Evolutionary conservation across 2,329 filamentous ascomycete species (phyloP).

Genomic region (Ceratocystis colombiana): DNA sequence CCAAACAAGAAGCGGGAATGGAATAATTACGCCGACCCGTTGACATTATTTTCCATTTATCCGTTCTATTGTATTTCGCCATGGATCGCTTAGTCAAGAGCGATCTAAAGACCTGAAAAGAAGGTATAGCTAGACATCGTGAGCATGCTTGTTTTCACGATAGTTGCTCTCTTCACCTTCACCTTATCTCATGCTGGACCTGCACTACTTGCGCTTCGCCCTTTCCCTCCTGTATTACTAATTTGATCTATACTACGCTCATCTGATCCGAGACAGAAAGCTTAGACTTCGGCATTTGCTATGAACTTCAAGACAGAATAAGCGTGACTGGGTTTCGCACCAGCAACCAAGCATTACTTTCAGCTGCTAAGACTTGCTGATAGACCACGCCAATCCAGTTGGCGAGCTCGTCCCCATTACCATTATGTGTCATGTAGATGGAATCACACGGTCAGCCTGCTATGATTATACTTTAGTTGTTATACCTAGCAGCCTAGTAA

Average conservation of each 20-base stretch:
- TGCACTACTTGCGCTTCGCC: no score
- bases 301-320: not conserved
- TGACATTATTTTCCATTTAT: not conserved
- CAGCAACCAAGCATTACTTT: not conserved
- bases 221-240: not conserved
- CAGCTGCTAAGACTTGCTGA: not conserved
- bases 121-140: no score
- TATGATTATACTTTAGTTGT: not conserved
- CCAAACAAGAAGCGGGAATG: not conserved
- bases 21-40: not conserved
- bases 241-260: not conserved
- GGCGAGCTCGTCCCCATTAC: not conserved
- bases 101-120: no score
- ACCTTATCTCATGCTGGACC: no score
- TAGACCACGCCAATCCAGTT: not conserved
- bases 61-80: not conserved
- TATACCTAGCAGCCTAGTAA: not conserved
- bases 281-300: not conserved
- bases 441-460: not conserved
- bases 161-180: no score
- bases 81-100: no score
- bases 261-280: not conserved
- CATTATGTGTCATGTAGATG: not conserved
- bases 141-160: no score
- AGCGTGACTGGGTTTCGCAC: not conserved